These are phyloP conservation scores for Xylaria castorea DNA, from an alignment of 495 filamentous ascomycete species.

Conservation along the genomic window DNA sequence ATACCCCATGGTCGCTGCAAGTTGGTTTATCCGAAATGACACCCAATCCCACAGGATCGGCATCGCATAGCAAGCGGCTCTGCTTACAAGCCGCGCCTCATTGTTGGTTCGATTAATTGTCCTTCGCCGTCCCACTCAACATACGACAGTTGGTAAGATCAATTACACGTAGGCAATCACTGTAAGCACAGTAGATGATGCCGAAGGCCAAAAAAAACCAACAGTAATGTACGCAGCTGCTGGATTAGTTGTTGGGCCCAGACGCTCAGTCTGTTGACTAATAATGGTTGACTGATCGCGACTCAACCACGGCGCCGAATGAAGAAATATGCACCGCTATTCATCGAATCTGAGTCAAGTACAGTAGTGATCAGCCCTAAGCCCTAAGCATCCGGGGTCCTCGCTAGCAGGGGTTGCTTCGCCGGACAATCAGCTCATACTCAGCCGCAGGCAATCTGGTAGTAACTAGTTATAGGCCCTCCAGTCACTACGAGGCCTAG, in stretches of 20 bases:
- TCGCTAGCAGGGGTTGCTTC: background rate
- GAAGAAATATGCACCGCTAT: background rate
- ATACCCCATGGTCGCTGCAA: background rate
- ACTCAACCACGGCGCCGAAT: background rate
- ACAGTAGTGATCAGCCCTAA: background rate
- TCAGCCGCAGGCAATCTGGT: conserved; percentile 14
- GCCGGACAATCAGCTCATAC: conserved; percentile 11
- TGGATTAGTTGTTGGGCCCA: background rate
- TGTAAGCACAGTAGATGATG: background rate
- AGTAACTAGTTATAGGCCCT: background rate
- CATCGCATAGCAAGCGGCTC: conserved; percentile 1
- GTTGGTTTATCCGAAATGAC: background rate
- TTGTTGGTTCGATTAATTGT: background rate
- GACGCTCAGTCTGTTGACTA: background rate
- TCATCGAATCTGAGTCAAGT: background rate
- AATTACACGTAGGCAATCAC: background rate
- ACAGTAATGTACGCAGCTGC: background rate
- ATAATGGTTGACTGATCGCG: background rate
- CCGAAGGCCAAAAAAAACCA: background rate
- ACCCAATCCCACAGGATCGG: background rate
- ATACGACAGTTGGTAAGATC: background rate
- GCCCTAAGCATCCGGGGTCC: background rate
- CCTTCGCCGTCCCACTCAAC: background rate
- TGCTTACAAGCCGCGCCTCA: background rate
- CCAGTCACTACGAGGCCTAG: conserved; percentile 15